Evolutionary conservation across 768 basidiomycete genomes (phyloP), one percentile per base, ranked within the genome.

Genomic region (Symmetrospora coprosmae): DNA sequence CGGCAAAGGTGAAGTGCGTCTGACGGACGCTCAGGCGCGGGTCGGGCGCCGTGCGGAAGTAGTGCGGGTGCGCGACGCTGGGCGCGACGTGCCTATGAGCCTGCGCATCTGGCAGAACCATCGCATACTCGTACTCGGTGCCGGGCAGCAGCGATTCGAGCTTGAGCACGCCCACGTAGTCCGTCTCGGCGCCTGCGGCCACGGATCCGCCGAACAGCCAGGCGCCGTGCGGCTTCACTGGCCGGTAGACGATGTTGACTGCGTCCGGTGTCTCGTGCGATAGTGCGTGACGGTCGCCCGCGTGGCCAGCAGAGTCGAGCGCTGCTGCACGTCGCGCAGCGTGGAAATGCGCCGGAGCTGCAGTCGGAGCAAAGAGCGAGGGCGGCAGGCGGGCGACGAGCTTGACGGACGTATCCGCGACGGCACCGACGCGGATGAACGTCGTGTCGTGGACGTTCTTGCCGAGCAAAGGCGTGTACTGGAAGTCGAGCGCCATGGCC

Each of bases 1-100:
- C 79, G 21, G 85, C 69, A 70, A 86, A 87, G 48, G 81, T 80
- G 74, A 84, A 85, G 68, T 78, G 78, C 1, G 70, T 69, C 11
- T 48, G 43, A 21, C 27, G 17, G 40, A 8, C 70, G 7, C 76
- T 67, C 21, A 84, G 75, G 9, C 78, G 75, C 7, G 82, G 77
- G 69, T 87, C 85, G 2, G 85, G 84, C 72, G 83, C 84, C 7
- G 85, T 87, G 60, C 74, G 79, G 75, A 87, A 86, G 21, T 71
- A 70, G 45, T 84, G 77, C 6, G 82, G 4, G 67, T 66, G 14
- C 66, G 50, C 16, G 80, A 79, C 69, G 78, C 78, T n/a, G 77
- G 76, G 33, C 81, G 74, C 60, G 75, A 47, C 2, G 77, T 76
- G 38, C 50, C 50, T n/a, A 61, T 27, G 61, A 41, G 33, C 34